Base-by-base conservation (phyloP, 1,284 basidiomycete species). In the Tremellales sp. region DNA sequence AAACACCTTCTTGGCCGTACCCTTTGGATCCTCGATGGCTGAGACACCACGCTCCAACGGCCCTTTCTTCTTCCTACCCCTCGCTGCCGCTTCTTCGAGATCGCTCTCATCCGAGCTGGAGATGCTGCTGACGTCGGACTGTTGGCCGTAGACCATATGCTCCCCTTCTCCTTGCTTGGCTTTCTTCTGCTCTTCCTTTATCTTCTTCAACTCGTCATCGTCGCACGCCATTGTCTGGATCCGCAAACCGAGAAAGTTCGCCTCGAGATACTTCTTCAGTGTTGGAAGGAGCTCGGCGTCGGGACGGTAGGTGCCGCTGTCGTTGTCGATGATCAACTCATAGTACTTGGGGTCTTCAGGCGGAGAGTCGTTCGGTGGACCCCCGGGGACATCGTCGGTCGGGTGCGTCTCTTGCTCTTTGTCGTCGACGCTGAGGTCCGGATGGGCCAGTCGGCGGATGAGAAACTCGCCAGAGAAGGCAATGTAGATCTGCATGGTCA, bases 241-340 rank as follows among this genome's bases (percentile, higher is more conserved):
- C 33, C 64, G 71, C 49, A 87, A 77, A 3, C 82, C 83, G 13
- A 80, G 76, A 63, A 89, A 86, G 65, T 89, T 88, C 58, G 79
- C 77, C 70, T 84, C 54, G 26, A 80, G 65, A 29, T 67, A 79
- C 39, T 64, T 56, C 37, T 71, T 61, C 23, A 79, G 60, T 1
- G 69, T 49, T 6, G 78, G 76, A 11, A 79, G 62, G 21, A 78
- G 65, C 23, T 75, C 66, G 31, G 64, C 68, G 43, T 72, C 63
- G 2, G 78, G 78, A n/a, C 77, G 72, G 61, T 79, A 80, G 5
- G 79, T 80, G 5, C 79, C 79, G 40, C 72, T 75, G 60, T 78
- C 76, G 56, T 80, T 79, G 67, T 79, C 78, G 56, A 80, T 79
- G 40, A 80, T 69, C 26, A 79, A 73, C 67, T 79, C 78, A 64